Evolutionary conservation across 78 protist genomes (phyloP).

Genomic region (Dictyostelium purpureum): DNA sequence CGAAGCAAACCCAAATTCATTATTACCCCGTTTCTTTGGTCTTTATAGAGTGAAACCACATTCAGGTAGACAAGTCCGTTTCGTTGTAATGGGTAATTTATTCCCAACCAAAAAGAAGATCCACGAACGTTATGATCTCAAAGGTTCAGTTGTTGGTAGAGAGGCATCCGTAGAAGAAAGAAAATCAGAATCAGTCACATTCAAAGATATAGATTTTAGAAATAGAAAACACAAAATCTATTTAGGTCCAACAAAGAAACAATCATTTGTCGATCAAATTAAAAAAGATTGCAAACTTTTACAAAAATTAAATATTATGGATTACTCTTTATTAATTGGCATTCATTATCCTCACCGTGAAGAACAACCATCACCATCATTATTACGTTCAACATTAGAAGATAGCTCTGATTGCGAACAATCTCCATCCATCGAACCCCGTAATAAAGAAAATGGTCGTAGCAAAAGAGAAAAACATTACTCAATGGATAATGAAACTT

Average conservation of each 20-base stretch:
- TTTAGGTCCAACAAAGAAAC: constrained; percentile 56
- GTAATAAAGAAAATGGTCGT: neutral
- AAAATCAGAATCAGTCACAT: constrained; percentile 63
- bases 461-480: neutral
- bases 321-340: constrained; percentile 90
- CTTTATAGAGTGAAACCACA: constrained; percentile 83
- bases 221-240: constrained; percentile 37
- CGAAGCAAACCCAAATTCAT: constrained; percentile 84
- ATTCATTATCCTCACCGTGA: constrained; percentile 73
- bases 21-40: constrained; percentile 95
- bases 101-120: constrained; percentile 86
- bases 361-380: constrained; percentile 56
- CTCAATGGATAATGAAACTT: constrained; percentile 5
- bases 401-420: constrained; percentile 5
- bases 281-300: constrained; percentile 76
- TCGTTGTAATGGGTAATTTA: constrained; percentile 94
- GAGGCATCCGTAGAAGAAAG: constrained; percentile 70
- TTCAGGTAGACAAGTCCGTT: constrained; percentile 84
- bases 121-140: constrained; percentile 92
- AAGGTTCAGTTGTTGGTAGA: constrained; percentile 84
- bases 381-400: neutral
- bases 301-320: constrained; percentile 84
- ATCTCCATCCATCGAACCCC: constrained; percentile 1
- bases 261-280: constrained; percentile 70
- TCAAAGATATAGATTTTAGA: constrained; percentile 79